These are phyloP conservation scores for Peronospora belbahrii DNA, from an alignment of 352 stramenopile species.

Conservation along the genomic window DNA sequence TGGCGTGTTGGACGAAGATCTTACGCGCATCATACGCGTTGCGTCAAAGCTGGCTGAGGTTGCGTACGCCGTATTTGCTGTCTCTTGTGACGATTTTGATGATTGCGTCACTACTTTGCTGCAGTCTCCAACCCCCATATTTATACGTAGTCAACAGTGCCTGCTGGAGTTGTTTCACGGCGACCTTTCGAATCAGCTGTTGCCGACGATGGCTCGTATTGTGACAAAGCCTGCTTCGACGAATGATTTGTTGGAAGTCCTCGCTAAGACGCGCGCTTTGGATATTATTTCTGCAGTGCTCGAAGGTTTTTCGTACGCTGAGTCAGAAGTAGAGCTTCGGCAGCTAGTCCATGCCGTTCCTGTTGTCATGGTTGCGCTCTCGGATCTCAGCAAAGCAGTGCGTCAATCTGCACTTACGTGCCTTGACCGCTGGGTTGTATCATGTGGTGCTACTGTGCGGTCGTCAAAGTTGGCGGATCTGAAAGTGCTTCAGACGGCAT, in stretches of 20 bases:
- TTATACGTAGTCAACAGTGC: slow-evolving; percentile 51
- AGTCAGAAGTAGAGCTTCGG: slow-evolving; percentile 32
- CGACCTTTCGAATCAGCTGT: slow-evolving; percentile 39
- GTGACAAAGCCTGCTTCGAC: slow-evolving; percentile 15
- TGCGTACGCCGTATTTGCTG: slow-evolving; percentile 29
- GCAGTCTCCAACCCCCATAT: slow-evolving; percentile 48
- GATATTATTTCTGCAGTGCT: slow-evolving; percentile 64
- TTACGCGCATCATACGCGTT: slow-evolving; percentile 23
- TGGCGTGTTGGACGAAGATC: slow-evolving; percentile 12
- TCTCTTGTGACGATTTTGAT: slow-evolving; percentile 55
- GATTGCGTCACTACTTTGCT: slow-evolving; percentile 53
- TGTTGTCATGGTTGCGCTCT: slow-evolving; percentile 59
- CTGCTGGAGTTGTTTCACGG: slow-evolving; percentile 49
- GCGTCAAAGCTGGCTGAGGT: slow-evolving; percentile 48
- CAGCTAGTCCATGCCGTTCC: slow-evolving; percentile 48
- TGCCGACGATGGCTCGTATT: slow-evolving; percentile 59
- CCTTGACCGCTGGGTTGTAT: slow-evolving; percentile 47
- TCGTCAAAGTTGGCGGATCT: slow-evolving; percentile 20
- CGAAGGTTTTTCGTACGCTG: slow-evolving; percentile 34
- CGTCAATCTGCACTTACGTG: slow-evolving; percentile 52
- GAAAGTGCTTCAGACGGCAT: slow-evolving; percentile 26
- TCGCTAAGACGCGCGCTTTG: slow-evolving; percentile 54
- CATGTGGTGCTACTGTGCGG: slow-evolving; percentile 18
- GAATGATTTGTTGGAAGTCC: slow-evolving; percentile 35
- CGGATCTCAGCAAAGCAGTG: slow-evolving; percentile 35